Conservation (phyloP, 2,329 filamentous ascomycete species). For the Nemania sp. region DNA sequence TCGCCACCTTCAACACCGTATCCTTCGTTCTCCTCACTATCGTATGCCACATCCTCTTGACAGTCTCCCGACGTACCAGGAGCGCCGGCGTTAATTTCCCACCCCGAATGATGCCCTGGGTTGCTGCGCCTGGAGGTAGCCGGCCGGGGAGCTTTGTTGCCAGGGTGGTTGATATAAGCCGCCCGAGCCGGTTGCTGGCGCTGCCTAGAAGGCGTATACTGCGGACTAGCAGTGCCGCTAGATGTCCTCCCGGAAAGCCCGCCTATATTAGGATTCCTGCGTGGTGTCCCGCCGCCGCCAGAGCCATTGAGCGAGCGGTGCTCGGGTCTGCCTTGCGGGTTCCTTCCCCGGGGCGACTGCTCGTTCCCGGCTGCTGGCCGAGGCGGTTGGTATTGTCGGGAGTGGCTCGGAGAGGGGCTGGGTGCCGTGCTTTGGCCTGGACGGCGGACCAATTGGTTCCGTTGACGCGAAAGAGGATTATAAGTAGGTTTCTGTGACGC, state of each 20-base stretch:
- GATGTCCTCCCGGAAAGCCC: background rate
- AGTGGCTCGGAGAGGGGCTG: background rate
- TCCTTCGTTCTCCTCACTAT: background rate
- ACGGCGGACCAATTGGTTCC: background rate
- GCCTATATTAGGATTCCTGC: background rate
- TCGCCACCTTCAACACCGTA: background rate
- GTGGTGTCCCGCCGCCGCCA: background rate
- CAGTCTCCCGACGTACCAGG: background rate
- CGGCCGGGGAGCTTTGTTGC: background rate
- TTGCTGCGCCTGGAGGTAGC: background rate
- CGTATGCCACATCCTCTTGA: background rate
- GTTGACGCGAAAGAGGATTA: background rate
- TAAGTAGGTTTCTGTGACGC: background rate
- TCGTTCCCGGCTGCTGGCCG: background rate
- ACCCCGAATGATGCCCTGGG: background rate
- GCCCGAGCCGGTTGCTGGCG: background rate
- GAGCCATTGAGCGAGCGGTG: background rate
- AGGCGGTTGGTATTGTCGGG: constrained; percentile 5
- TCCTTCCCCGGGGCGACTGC: background rate
- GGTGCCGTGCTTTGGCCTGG: background rate
- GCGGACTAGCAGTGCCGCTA: background rate
- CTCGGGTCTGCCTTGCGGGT: background rate
- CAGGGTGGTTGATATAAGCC: background rate
- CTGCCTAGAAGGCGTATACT: background rate
- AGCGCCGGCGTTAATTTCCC: background rate